Conservation (phyloP, 2,329 filamentous ascomycete species). For the Pseudopithomyces chartarum region DNA sequence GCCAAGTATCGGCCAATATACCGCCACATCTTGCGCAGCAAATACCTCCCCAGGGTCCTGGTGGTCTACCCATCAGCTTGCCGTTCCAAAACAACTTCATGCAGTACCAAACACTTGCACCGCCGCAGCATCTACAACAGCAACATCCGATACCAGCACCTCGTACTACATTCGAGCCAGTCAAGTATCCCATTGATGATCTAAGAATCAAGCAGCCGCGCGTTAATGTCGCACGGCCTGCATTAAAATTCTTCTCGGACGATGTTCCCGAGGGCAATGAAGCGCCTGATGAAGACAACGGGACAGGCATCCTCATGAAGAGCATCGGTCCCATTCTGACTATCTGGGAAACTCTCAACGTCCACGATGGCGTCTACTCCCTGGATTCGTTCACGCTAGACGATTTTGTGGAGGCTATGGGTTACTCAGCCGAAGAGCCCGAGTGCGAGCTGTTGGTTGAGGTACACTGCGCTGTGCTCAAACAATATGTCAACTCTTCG, state of each 20-base stretch:
- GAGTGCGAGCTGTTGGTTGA: slow-evolving; percentile 88
- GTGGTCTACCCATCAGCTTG: slow-evolving; percentile 24
- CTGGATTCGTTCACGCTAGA: slow-evolving; percentile 98
- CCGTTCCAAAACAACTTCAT: slow-evolving; percentile 47
- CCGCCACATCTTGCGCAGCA: slow-evolving; percentile 28
- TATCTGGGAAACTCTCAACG: slow-evolving; percentile 95
- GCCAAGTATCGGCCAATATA: slow-evolving; percentile 12
- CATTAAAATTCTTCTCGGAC: slow-evolving; percentile 76
- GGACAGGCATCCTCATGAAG: slow-evolving; percentile 72
- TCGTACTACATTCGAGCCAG: slow-evolving; percentile 54
- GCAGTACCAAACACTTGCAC: slow-evolving; percentile 45
- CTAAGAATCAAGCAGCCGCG: slow-evolving; percentile 74
- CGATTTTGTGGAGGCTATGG: slow-evolving; percentile 88
- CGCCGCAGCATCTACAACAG: not conserved
- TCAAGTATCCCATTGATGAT: slow-evolving; percentile 97
- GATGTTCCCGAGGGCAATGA: slow-evolving; percentile 55
- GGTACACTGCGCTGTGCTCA: slow-evolving; percentile 88
- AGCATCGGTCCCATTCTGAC: slow-evolving; percentile 86
- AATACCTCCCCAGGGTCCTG: slow-evolving; percentile 21
- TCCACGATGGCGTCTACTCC: slow-evolving; percentile 94
- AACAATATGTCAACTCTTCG: slow-evolving; percentile 79
- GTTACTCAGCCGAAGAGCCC: slow-evolving; percentile 72
- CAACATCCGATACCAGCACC: slow-evolving; percentile 49
- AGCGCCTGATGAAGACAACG: slow-evolving; percentile 40
- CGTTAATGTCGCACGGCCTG: slow-evolving; percentile 70